Conservation (phyloP, 441 rosid genomes). For the Raphanus hybrid region DNA sequence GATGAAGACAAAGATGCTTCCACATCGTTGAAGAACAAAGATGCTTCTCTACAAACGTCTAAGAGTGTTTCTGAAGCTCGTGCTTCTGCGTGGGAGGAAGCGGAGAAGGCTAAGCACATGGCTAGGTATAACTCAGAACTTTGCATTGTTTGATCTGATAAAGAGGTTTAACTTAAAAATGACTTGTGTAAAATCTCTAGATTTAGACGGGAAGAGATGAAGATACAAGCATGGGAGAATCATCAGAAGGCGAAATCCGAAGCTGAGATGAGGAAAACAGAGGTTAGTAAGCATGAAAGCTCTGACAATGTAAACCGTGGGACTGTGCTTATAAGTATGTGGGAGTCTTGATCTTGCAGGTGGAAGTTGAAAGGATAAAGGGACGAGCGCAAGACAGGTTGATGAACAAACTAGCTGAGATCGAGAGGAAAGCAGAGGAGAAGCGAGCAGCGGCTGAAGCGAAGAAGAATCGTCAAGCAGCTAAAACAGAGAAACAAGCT, state of each 20-base stretch:
- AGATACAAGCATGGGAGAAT: constrained; percentile 85
- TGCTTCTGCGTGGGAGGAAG: constrained; percentile 81
- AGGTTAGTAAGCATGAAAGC: constrained; percentile 48
- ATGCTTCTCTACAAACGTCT: constrained; percentile 47
- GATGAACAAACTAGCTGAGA: no score
- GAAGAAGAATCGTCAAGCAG: no score
- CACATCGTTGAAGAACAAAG: constrained; percentile 55
- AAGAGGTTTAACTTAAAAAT: not conserved
- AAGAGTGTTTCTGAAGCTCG: constrained; percentile 62
- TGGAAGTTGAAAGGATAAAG: no score
- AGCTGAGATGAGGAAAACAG: constrained; percentile 75
- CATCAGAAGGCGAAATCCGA: constrained; percentile 75
- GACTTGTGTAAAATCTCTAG: constrained; percentile 39
- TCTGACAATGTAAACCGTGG: not conserved
- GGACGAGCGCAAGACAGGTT: no score
- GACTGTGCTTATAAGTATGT: no score
- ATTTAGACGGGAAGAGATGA: constrained; percentile 83
- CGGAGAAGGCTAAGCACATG: constrained; percentile 76
- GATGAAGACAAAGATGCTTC: constrained; percentile 71
- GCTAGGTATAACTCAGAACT: constrained; percentile 61
- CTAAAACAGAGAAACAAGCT: constrained; percentile 50
- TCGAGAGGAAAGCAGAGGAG: no score
- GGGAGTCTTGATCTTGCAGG: no score
- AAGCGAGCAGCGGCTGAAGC: no score
- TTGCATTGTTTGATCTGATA: constrained; percentile 11